Evolutionary conservation across 1,284 basidiomycete species (phyloP), one percentile per base, ranked within the genome.

Genomic region (Pulveroboletus sp.): DNA sequence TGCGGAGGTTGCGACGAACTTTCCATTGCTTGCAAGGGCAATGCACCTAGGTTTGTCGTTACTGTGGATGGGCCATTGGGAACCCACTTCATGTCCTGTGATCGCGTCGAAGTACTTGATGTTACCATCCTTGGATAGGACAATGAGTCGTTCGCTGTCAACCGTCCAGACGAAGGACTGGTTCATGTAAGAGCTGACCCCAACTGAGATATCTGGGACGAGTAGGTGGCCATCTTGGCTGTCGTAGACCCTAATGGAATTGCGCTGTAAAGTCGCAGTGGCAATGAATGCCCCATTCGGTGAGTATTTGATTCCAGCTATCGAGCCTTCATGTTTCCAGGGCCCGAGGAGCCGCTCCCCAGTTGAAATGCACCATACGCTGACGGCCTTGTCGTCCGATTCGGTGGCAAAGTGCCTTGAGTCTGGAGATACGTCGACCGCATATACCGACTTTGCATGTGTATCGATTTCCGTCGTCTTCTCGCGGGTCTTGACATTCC

Each of bases 391-490:
- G 28, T 49, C 25, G 3, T 39, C 22, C 17, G 38, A 42, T 25
- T 11, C 38, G 24, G 29, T 33, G 22, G 29, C 52, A 22, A 53
- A 20, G 35, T 36, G 33, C 33, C 15, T 4, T n/a, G n/a, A n/a
- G 4, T 59, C 45, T 1, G 55, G 45, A 1, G 60, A 59, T 11
- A 62, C 20, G 20, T 62, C 52, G 7, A 61, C 7, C 1, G 45
- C 36, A 5, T 1, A 5, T 17, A 62, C 55, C 4, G 8, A 5
- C 1, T 2, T 0, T 0, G 1, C 12, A 11, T 62, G 47, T 14
- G 14, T 48, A 20, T 28, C 33, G 18, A 46, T 49, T 8, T 26
- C 43, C 7, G 2, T 2, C 4, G 28, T 26, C 11, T 42, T 40
- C 2, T 36, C 15, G 22, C 38, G 15, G 14, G 1, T 48, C 18